Evolutionary conservation across 2,329 filamentous ascomycete species (phyloP), one percentile per base, ranked within the genome.

Genomic region (Diaporthe helianthi): DNA sequence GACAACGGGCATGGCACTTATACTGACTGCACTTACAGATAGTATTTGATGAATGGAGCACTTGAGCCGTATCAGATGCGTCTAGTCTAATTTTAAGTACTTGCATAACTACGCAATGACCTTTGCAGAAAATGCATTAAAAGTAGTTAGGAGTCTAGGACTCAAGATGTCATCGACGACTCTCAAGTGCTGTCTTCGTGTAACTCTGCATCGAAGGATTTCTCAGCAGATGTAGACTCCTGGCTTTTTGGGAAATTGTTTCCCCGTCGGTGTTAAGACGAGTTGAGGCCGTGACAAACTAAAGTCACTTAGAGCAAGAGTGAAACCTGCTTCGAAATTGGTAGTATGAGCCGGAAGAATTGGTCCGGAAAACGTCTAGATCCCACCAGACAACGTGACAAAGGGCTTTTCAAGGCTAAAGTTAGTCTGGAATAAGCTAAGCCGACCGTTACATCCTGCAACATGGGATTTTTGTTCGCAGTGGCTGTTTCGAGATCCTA

Each of bases 241-340:
- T 31, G 58, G 10, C 19, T 9, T 44, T 15, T 33, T 63, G 58
- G 44, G 44, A 63, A 63, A 63, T 63, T 13, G 58, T 63, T 49
- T 63, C 15, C 44, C 58, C 58, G 58, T 19, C 17, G 15, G 41
- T 15, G 26, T 61, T 22, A 24, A 24, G 41, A 47, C 38, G 15
- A 13, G 29, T n/a, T 29, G 29, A 29, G 54, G 13, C 36, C 24
- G 54, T 15, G 15, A 29, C 38, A n/a, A 36, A 26, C 24, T 13
- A 36, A 17, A 60, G 24, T 22, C 31, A 33, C n/a, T n/a, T n/a
- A n/a, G n/a, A n/a, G 31, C 31, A 33, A 33, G 6, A 9, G 8
- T 4, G 10, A 1, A 33, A 33, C 31, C 31, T 9, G 8, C 31
- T 33, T 7, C 31, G 10, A 7, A 33, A 9, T 4, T 33, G 31